phyloP scores from a whole-genome alignment of 305 asterid genomes.

The Solanum hybrid region DNA sequence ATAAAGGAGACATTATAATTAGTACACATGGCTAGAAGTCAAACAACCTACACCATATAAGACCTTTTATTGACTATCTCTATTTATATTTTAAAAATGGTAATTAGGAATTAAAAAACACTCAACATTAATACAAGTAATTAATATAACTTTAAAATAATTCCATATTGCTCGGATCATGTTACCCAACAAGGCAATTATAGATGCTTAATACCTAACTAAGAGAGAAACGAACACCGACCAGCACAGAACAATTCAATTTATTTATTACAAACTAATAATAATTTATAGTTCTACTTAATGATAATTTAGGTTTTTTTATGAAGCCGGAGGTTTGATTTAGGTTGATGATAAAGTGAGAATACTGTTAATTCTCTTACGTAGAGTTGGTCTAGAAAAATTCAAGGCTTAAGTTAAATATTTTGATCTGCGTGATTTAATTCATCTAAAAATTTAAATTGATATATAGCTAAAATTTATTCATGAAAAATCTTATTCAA shows the following conservation, averaged over 20 bases:
- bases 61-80: neutral
- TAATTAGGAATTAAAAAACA: neutral
- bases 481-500: neutral
- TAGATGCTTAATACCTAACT: neutral
- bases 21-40: neutral
- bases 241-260: neutral
- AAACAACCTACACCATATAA: slow-evolving; percentile 3
- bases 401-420: neutral
- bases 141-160: neutral
- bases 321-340: neutral
- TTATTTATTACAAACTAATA: neutral
- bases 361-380: neutral
- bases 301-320: neutral
- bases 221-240: neutral
- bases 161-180: slow-evolving; percentile 1
- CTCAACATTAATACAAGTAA: neutral
- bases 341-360: neutral
- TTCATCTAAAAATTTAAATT: neutral
- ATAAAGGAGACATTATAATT: neutral
- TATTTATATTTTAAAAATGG: neutral
- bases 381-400: neutral
- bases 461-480: neutral
- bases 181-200: neutral
- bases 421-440: neutral
- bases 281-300: neutral